Conservation (phyloP, 2,329 filamentous ascomycete genomes). For the Ilyonectria destructans region DNA sequence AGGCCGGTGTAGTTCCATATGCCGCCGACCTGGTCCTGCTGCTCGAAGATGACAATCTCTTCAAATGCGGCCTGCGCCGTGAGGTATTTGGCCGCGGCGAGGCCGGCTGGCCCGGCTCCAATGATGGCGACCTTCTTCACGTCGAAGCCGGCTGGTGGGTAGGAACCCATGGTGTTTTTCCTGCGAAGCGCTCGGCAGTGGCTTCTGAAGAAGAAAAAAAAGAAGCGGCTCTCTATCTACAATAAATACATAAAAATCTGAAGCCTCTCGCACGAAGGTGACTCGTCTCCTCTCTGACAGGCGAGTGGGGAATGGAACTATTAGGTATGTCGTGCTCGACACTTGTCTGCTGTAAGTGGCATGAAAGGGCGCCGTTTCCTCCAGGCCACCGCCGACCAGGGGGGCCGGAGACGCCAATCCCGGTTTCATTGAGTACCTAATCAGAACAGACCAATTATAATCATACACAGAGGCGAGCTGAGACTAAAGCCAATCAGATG, state of each 20-base stretch:
- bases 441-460: not conserved
- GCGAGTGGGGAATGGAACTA: constrained; percentile 45
- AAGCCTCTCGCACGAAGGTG: constrained; percentile 27
- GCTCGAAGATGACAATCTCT: constrained; percentile 85
- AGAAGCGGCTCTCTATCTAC: constrained; percentile 25
- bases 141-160: constrained; percentile 57
- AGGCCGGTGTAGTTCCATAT: constrained; percentile 85
- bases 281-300: constrained; percentile 37
- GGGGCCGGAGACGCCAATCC: not conserved
- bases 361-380: constrained; percentile 18
- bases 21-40: constrained; percentile 83
- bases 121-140: constrained; percentile 81
- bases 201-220: constrained; percentile 10
- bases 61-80: constrained; percentile 78
- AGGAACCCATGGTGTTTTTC: constrained; percentile 51
- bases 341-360: constrained; percentile 32
- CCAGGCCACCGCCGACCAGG: not conserved
- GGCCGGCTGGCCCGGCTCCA: constrained; percentile 85
- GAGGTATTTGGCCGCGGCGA: constrained; percentile 87
- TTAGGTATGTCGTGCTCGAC: constrained; percentile 36
- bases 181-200: constrained; percentile 5
- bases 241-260: constrained; percentile 32
- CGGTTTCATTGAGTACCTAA: constrained; percentile 1
- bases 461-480: not conserved
- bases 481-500: not conserved